Base-by-base conservation (phyloP, 2,329 filamentous ascomycete species). In the Mollisiaceae sp. region DNA sequence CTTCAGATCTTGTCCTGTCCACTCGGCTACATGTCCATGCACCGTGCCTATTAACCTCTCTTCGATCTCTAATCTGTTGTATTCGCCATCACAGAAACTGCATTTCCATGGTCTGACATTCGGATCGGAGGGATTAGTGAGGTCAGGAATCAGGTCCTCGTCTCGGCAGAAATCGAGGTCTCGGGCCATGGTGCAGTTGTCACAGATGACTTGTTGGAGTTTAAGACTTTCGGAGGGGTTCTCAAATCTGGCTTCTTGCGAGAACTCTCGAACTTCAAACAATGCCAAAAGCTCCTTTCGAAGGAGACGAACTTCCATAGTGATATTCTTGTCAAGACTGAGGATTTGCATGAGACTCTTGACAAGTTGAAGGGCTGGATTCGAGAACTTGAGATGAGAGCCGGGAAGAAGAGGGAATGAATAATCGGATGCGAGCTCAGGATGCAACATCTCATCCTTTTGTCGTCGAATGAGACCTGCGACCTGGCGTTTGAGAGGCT, bases 241-340 rank as follows among this genome's bases (percentile, higher is more conserved):
- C 66, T 86, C 83, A 77, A 98, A 99, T 2, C 89, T 85, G n/a
- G 91, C 94, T 63, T 94, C 92, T 61, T 89, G 85, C 77, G 90
- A 91, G 81, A 99, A 99, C 78, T 99, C 95, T 72, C 93, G 91
- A 61, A 99, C 89, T 64, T 99, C 95, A 77, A 99, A 97, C 60
- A 98, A 84, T 11, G 89, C 86, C 0, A 99, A 86, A 0, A 99
- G 83, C 66, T 98, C 94, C 72, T 96, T 96, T 61, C 96, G 89
- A 0, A 99, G 84, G 1, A 97, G 82, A 6, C 95, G 89, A 2
- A 93, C 93, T 78, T 98, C 94, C 57, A 97, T 87, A 0, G 89
- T 90, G 72, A 97, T 95, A 72, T 92, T 92, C 78, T 94, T 95
- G 79, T 97, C 95, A 0, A 99, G 86, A 39, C 88, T 91, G 5